Evolutionary conservation across 495 filamentous ascomycete genomes (phyloP).

Genomic region (Platismatia glauca): DNA sequence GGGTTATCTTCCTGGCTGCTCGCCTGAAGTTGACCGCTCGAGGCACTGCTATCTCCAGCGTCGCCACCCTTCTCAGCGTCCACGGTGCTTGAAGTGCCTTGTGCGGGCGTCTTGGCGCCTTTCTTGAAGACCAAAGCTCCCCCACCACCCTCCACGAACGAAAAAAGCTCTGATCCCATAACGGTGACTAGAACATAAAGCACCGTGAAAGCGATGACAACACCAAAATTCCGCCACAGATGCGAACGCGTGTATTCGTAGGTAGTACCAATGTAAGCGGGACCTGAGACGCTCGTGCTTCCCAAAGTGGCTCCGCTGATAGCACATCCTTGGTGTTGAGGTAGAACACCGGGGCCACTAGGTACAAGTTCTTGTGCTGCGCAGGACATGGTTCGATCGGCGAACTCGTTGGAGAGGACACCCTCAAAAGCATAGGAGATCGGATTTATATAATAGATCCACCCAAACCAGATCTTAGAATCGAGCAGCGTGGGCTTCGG

Average conservation of each 20-base stretch:
- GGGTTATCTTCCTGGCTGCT: conserved; percentile 34
- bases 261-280: conserved; percentile 46
- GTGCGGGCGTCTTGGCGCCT: conserved; percentile 44
- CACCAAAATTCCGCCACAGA: conserved; percentile 75
- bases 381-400: conserved; percentile 49
- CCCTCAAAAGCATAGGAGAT: conserved; percentile 64
- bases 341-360: conserved; percentile 41
- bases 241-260: conserved; percentile 55
- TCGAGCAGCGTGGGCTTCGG: conserved; percentile 55
- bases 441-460: conserved; percentile 68
- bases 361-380: conserved; percentile 47
- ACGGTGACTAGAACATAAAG: conserved; percentile 63
- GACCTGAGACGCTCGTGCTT: conserved; percentile 43
- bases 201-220: conserved; percentile 59
- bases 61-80: conserved; percentile 39
- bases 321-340: conserved; percentile 53
- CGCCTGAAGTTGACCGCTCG: conserved; percentile 37
- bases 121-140: conserved; percentile 62
- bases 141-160: conserved; percentile 44
- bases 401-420: conserved; percentile 58
- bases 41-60: conserved; percentile 32
- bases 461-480: conserved; percentile 65
- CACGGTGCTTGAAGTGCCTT: conserved; percentile 33
- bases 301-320: conserved; percentile 46
- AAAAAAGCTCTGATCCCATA: conserved; percentile 46